phyloP scores from a whole-genome alignment of 2,329 filamentous ascomycete genomes.

The Ascochyta lentis region DNA sequence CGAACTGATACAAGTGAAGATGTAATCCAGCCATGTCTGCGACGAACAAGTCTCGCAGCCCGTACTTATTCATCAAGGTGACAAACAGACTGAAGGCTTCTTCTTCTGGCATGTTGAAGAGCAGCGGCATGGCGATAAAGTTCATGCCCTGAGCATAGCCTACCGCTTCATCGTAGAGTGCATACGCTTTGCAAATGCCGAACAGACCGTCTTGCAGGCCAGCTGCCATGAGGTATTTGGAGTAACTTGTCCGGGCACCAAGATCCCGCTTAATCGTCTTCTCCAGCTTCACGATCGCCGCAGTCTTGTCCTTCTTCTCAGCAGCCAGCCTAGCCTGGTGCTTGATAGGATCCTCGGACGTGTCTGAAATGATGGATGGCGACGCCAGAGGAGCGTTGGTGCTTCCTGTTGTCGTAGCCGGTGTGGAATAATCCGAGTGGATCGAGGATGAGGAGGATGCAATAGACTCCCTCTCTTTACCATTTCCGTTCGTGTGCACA shows the following conservation, averaged over 20 bases:
- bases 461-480: slow-evolving; percentile 70
- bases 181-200: slow-evolving; percentile 96
- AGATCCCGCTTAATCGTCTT: slow-evolving; percentile 91
- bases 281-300: slow-evolving; percentile 79
- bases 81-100: slow-evolving; percentile 95
- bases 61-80: slow-evolving; percentile 95
- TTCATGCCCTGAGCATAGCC: slow-evolving; percentile 99
- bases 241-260: slow-evolving; percentile 92
- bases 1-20: slow-evolving; percentile 92
- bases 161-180: slow-evolving; percentile 90
- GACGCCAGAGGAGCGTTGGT: slow-evolving; percentile 49
- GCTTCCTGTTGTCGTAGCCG: slow-evolving; percentile 60
- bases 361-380: slow-evolving; percentile 61
- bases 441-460: slow-evolving; percentile 84
- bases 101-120: slow-evolving; percentile 98
- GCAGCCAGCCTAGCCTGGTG: slow-evolving; percentile 68
- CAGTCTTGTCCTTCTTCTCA: slow-evolving; percentile 77
- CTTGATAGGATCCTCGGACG: slow-evolving; percentile 69
- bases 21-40: slow-evolving; percentile 97
- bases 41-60: slow-evolving; percentile 88
- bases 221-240: slow-evolving; percentile 90
- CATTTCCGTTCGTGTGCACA: slow-evolving; percentile 52
- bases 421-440: slow-evolving; percentile 76
- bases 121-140: slow-evolving; percentile 92
- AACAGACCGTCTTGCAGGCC: slow-evolving; percentile 93